These are phyloP conservation scores for Austroboletus niveus DNA, from an alignment of 1,284 basidiomycete species.

Conservation along the genomic window DNA sequence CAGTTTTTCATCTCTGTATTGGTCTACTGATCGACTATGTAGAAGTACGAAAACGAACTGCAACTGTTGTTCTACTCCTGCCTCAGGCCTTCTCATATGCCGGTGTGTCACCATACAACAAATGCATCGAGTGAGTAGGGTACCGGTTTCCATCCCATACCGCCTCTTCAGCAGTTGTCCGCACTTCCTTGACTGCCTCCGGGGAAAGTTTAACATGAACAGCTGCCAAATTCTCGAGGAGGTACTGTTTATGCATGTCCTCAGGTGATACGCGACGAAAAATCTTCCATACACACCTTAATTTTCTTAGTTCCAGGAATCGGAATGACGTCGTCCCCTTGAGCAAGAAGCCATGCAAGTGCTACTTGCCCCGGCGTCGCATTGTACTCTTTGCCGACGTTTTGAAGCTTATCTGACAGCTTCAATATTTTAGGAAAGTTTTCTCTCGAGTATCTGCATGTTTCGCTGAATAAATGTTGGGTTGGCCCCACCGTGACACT, in stretches of 20 bases:
- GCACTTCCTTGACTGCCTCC: slow-evolving; percentile 35
- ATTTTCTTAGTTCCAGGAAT: slow-evolving; percentile 32
- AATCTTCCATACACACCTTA: slow-evolving; percentile 16
- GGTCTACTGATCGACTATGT: too few relatives aligned
- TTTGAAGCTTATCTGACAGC: slow-evolving; percentile 37
- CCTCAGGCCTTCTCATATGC: neutral
- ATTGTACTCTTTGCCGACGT: slow-evolving; percentile 31
- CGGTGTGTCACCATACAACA: slow-evolving; percentile 20
- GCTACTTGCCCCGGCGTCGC: slow-evolving; percentile 44
- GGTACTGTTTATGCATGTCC: slow-evolving; percentile 26
- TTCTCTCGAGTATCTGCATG: slow-evolving; percentile 28
- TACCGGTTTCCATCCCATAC: slow-evolving; percentile 26
- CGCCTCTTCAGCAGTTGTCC: slow-evolving; percentile 28
- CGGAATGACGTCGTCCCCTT: slow-evolving; percentile 38
- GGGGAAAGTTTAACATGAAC: slow-evolving; percentile 29
- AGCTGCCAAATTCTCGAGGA: slow-evolving; percentile 41
- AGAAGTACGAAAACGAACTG: too few relatives aligned
- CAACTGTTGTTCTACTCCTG: too few relatives aligned
- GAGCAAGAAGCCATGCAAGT: slow-evolving; percentile 46
- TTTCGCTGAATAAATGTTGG: neutral
- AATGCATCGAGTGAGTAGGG: neutral
- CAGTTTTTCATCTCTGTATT: too few relatives aligned
- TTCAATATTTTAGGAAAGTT: slow-evolving; percentile 45
- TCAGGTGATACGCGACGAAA: neutral
- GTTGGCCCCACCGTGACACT: neutral